Conservation (phyloP, 2,329 filamentous ascomycete species). For the Botrytis porri region DNA sequence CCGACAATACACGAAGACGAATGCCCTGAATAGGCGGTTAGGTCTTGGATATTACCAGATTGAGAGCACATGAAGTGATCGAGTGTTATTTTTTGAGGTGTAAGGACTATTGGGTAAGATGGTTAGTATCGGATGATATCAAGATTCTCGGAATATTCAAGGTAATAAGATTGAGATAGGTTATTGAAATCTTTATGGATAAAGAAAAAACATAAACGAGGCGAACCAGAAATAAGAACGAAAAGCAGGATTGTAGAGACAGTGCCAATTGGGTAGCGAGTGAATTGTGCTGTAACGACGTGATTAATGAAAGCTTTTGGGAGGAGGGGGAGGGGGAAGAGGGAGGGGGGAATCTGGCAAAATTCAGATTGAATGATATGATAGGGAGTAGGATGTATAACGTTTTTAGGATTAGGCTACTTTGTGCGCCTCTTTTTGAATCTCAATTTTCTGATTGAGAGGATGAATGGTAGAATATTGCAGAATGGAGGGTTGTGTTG, state of each 20-base stretch:
- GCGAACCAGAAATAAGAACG: conserved; percentile 2
- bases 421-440: conserved; percentile 3
- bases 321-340: background rate
- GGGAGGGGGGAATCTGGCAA: background rate
- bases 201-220: background rate
- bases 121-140: conserved; percentile 26
- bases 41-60: conserved; percentile 39
- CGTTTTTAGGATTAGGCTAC: conserved; percentile 10
- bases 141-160: conserved; percentile 8
- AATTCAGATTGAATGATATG: background rate
- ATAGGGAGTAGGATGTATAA: background rate
- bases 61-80: conserved; percentile 40
- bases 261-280: conserved; percentile 5
- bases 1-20: conserved; percentile 37
- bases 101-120: conserved; percentile 29
- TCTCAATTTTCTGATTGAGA: conserved; percentile 9
- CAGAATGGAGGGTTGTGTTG: background rate
- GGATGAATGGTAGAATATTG: background rate
- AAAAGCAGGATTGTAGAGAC: conserved; percentile 10
- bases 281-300: background rate
- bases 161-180: conserved; percentile 16
- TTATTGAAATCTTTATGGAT: conserved; percentile 19
- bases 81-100: conserved; percentile 30
- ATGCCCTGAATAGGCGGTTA: conserved; percentile 36
- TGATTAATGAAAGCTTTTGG: background rate